Evolutionary conservation across 1,284 basidiomycete species (phyloP).

Genomic region (Takashimella tepidaria): DNA sequence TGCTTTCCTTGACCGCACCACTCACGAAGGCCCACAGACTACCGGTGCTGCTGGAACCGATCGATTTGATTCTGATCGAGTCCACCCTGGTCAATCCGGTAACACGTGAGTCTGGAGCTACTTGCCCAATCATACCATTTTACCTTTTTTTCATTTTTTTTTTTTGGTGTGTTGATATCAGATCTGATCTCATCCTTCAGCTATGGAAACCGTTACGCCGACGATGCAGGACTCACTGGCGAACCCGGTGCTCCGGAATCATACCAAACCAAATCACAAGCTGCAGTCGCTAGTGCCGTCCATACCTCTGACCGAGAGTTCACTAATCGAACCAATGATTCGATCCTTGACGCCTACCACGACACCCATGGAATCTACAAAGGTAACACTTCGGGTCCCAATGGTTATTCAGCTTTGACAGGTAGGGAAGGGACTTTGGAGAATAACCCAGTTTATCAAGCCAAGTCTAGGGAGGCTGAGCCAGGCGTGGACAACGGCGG

Average conservation of each 20-base stretch:
- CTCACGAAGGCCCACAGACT: conserved; percentile 20
- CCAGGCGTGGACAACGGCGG: conserved; percentile 2
- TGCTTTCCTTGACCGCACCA: conserved; percentile 21
- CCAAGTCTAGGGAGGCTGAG: conserved; percentile 3
- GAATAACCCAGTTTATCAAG: conserved; percentile 29
- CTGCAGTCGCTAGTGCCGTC: background rate
- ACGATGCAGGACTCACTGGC: background rate
- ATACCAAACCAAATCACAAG: background rate
- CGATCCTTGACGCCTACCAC: conserved; percentile 22
- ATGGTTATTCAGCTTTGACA: conserved; percentile 31
- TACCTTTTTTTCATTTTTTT: too few relatives aligned
- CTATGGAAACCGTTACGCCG: background rate
- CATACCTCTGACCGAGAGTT: conserved; percentile 33
- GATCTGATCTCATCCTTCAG: too few relatives aligned
- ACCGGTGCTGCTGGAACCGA: conserved; percentile 32
- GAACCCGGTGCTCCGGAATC: background rate
- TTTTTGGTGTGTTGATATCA: too few relatives aligned
- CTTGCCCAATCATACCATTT: too few relatives aligned
- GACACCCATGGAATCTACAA: conserved; percentile 25
- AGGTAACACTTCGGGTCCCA: conserved; percentile 29
- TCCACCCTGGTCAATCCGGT: background rate
- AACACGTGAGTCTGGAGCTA: background rate
- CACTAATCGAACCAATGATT: conserved; percentile 17
- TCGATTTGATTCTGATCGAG: conserved; percentile 26
- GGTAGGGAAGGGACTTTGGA: conserved; percentile 31